These are phyloP conservation scores for Albifimbria verrucaria DNA, from an alignment of 2,329 filamentous ascomycete species.

Conservation along the genomic window DNA sequence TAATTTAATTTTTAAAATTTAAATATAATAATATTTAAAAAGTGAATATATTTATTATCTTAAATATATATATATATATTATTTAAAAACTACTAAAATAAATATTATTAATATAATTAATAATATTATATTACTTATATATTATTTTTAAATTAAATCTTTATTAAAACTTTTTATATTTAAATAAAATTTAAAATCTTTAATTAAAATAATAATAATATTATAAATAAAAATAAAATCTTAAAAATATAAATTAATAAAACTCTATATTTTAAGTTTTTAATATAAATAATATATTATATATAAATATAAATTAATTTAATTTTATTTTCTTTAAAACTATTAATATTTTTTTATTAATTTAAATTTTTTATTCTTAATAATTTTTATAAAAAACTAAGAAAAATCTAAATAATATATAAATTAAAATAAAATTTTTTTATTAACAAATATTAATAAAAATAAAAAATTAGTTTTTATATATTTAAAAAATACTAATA, in stretches of 20 bases:
- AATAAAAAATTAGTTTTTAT: neutral
- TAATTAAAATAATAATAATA: neutral
- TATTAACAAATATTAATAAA: neutral
- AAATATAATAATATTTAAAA: neutral
- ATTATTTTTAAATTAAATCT: neutral
- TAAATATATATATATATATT: neutral
- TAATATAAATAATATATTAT: neutral
- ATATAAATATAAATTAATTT: neutral
- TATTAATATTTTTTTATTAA: neutral
- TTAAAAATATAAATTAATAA: constrained; percentile 1
- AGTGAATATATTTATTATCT: neutral
- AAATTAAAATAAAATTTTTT: neutral
- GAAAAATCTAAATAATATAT: neutral
- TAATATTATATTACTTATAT: neutral
- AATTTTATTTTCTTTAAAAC: neutral
- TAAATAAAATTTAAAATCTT: neutral
- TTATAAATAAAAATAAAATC: neutral
- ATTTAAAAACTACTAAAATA: too few species aligned
- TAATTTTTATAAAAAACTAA: neutral
- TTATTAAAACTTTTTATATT: neutral
- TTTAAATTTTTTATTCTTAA: constrained; percentile 1
- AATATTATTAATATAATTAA: neutral
- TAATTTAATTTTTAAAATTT: neutral
- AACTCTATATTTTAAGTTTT: too few species aligned
- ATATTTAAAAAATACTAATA: too few species aligned